Conservation (phyloP, 305 asterid species). For the Fraxinus greggii region DNA sequence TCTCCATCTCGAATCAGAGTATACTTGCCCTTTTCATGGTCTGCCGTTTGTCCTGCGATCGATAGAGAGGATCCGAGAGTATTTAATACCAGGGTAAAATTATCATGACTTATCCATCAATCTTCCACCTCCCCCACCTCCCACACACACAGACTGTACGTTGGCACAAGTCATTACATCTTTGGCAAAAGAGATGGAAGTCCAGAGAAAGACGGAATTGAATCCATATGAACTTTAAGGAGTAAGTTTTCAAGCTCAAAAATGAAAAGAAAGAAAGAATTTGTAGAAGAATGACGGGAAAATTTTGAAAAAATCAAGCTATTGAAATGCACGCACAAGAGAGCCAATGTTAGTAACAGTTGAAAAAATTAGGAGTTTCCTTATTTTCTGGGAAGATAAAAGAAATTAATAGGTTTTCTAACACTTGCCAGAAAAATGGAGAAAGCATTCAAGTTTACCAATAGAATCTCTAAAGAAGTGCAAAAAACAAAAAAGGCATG, state of each 20-base stretch:
- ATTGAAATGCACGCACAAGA: not conserved
- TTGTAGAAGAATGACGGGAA: not conserved
- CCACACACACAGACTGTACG: not conserved
- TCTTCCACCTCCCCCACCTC: too few relatives aligned
- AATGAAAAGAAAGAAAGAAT: not conserved
- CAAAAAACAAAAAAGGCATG: not conserved
- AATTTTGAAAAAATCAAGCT: not conserved
- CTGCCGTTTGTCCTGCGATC: slow-evolving; percentile 20
- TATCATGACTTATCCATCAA: not conserved
- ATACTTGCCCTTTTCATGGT: slow-evolving; percentile 62
- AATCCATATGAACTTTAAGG: not conserved
- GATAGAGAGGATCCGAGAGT: not conserved
- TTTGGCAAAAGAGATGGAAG: not conserved
- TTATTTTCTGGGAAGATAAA: not conserved
- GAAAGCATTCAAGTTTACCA: not conserved
- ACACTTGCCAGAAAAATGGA: not conserved
- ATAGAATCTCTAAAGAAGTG: not conserved
- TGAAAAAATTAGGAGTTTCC: not conserved
- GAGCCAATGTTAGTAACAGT: not conserved
- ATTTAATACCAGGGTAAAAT: not conserved
- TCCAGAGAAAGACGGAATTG: not conserved
- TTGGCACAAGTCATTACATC: not conserved
- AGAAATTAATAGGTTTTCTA: not conserved
- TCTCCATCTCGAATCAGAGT: slow-evolving; percentile 66
- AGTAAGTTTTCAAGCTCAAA: not conserved